Evolutionary conservation across 192 early-diverging fungal species (phyloP).

Genomic region (Spizellomyces punctatus): DNA sequence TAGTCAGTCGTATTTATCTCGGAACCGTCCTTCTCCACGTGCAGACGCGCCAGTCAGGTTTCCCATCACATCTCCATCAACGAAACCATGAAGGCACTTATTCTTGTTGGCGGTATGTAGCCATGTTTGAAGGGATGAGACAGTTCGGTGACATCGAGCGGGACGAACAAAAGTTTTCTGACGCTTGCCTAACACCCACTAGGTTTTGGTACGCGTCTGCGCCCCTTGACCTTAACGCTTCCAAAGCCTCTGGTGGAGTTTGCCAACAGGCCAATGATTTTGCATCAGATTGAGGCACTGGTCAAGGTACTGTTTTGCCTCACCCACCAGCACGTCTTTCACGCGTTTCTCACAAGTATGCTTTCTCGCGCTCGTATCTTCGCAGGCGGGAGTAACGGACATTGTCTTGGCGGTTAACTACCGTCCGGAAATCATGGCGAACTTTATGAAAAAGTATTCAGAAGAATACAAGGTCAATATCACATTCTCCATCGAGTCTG

Average conservation of each 20-base stretch:
- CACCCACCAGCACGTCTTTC: not conserved
- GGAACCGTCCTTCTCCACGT: no score
- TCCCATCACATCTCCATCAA: no score
- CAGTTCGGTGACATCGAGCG: not conserved
- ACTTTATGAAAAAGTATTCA: constrained; percentile 91
- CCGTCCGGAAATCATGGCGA: constrained; percentile 96
- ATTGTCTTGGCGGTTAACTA: constrained; percentile 99
- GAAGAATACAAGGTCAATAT: constrained; percentile 89
- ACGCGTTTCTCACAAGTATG: not conserved
- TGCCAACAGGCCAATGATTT: constrained; percentile 98
- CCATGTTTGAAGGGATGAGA: not conserved
- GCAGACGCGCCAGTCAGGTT: no score
- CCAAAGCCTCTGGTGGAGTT: constrained; percentile 99
- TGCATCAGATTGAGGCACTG: constrained; percentile 97
- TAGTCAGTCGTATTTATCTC: no score
- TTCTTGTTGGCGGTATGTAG: constrained; percentile 56
- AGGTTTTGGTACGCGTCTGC: constrained; percentile 98
- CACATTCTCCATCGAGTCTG: constrained; percentile 94
- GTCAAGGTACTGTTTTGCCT: constrained; percentile 73
- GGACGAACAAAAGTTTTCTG: not conserved
- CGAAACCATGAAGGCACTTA: constrained; percentile 56
- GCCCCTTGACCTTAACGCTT: constrained; percentile 92
- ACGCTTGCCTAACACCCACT: not conserved
- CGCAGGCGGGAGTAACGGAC: constrained; percentile 94
- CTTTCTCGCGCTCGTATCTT: not conserved